Evolutionary conservation across 352 stramenopile genomes (phyloP).

Genomic region (Phytophthora sp.): DNA sequence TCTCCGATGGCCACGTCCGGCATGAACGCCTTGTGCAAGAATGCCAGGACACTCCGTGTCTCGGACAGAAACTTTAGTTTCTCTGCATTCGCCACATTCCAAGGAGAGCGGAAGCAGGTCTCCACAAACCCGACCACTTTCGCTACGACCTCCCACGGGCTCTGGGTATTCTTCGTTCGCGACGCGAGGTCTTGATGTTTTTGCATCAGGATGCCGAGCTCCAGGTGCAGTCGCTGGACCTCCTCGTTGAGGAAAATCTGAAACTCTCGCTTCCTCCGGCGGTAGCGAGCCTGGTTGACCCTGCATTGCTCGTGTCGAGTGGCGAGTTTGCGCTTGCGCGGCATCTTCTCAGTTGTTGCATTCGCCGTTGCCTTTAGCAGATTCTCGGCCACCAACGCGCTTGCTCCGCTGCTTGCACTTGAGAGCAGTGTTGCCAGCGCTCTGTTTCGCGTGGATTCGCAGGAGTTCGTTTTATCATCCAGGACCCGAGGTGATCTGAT

Average conservation of each 20-base stretch:
- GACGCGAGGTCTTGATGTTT: conserved; percentile 18
- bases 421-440: too few relatives aligned
- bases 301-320: conserved; percentile 23
- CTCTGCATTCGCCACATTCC: not conserved
- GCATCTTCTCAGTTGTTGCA: too few relatives aligned
- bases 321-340: conserved; percentile 8
- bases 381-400: too few relatives aligned
- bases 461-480: too few relatives aligned
- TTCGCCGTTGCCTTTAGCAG: not conserved
- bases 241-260: too few relatives aligned
- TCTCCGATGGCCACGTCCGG: conserved; percentile 22
- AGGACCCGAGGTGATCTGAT: too few relatives aligned
- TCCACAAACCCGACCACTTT: conserved; percentile 22
- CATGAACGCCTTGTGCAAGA: conserved; percentile 15
- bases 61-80: conserved; percentile 10
- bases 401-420: too few relatives aligned
- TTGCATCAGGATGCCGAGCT: conserved; percentile 14
- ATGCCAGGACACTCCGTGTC: not conserved
- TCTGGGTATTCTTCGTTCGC: conserved; percentile 24
- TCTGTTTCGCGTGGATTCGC: too few relatives aligned
- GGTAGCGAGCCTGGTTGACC: conserved; percentile 31
- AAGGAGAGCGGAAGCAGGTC: conserved; percentile 18
- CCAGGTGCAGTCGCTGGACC: conserved; percentile 11
- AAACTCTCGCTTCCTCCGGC: conserved; percentile 13
- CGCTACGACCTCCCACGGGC: conserved; percentile 12